Evolutionary conservation across 2,329 filamentous ascomycete genomes (phyloP).

Genomic region (Fragosphaeria purpurea): DNA sequence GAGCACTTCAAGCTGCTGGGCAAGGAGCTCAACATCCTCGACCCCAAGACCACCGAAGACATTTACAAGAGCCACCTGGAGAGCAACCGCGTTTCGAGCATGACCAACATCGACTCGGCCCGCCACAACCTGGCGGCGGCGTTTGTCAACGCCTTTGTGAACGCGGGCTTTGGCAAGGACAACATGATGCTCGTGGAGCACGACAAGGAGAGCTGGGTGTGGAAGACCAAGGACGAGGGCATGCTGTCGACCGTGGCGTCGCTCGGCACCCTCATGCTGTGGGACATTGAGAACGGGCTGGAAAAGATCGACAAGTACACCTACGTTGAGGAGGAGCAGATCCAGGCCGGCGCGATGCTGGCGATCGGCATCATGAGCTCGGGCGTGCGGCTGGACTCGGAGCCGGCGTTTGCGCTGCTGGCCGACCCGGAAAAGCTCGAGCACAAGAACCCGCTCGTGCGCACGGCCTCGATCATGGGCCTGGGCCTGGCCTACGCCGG

Average conservation of each 20-base stretch:
- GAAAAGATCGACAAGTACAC: conserved; percentile 94
- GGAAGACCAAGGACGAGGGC: conserved; percentile 97
- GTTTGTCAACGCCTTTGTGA: conserved; percentile 95
- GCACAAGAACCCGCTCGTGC: conserved; percentile 65
- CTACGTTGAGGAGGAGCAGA: conserved; percentile 67
- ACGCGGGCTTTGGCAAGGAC: conserved; percentile 88
- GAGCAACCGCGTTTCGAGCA: conserved; percentile 80
- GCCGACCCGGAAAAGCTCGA: conserved; percentile 71
- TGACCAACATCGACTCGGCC: conserved; percentile 92
- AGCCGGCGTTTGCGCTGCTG: conserved; percentile 80
- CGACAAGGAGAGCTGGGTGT: conserved; percentile 89
- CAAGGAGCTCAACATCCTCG: conserved; percentile 92
- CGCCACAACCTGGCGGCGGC: conserved; percentile 90
- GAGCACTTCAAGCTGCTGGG: conserved; percentile 90
- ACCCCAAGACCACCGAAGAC: conserved; percentile 93
- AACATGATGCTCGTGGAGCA: conserved; percentile 95
- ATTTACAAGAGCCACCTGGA: conserved; percentile 99
- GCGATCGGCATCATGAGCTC: conserved; percentile 95
- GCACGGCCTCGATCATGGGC: conserved; percentile 87
- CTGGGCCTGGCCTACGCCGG: conserved; percentile 90
- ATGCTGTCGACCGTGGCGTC: conserved; percentile 96
- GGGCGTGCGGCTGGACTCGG: conserved; percentile 78
- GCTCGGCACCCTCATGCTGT: conserved; percentile 79
- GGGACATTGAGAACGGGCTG: conserved; percentile 86
- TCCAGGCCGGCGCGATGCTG: conserved; percentile 84